Conservation (phyloP, 257 asterid species). For the Linderniella brevidens region DNA sequence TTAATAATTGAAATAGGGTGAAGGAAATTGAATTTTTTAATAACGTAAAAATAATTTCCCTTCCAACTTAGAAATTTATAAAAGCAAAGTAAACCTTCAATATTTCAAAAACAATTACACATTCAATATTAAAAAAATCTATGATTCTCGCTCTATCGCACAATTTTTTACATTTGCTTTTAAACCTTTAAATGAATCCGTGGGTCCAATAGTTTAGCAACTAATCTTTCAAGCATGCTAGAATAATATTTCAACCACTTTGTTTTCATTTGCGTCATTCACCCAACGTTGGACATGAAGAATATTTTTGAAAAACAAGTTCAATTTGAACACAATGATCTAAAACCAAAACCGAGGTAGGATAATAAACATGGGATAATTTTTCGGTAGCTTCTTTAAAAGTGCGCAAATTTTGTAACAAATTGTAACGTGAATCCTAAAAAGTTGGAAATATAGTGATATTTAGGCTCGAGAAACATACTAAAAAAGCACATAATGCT, state of each 20-base stretch:
- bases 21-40: too few relatives aligned
- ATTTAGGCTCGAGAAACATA: not conserved
- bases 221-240: not conserved
- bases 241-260: slow-evolving; percentile 2
- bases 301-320: too few relatives aligned
- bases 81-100: too few relatives aligned
- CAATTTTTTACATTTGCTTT: not conserved
- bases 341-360: not conserved
- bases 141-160: not conserved
- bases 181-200: not conserved
- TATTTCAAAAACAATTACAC: too few relatives aligned
- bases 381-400: not conserved
- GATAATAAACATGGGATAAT: slow-evolving; percentile 5
- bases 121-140: too few relatives aligned
- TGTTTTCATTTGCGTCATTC: not conserved
- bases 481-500: not conserved
- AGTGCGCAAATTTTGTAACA: not conserved
- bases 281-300: not conserved
- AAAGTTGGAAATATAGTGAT: not conserved
- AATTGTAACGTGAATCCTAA: not conserved
- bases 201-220: slow-evolving; percentile 1
- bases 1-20: too few relatives aligned
- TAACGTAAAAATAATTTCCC: too few relatives aligned
- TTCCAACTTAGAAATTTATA: too few relatives aligned
- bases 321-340: slow-evolving; percentile 2